phyloP scores from a whole-genome alignment of 192 early-diverging fungal genomes.

The Linnemannia hyalina region DNA sequence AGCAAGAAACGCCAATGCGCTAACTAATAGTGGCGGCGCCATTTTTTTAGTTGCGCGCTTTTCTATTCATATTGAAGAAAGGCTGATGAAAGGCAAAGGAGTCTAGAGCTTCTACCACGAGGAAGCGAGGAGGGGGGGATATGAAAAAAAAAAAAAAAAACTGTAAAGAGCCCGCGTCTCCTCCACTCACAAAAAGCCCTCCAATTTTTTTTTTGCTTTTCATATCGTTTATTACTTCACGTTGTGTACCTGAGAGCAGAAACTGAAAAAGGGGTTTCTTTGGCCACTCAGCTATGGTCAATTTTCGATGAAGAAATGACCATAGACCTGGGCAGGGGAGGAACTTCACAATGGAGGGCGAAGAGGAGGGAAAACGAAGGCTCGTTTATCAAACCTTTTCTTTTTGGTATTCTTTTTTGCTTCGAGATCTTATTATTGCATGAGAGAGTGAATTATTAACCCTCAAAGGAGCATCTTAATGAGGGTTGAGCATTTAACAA shows the following conservation, averaged over 20 bases:
- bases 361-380: no score
- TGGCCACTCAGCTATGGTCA: no score
- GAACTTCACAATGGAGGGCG: no score
- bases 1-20: no score
- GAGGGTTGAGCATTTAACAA: neutral
- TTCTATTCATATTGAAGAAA: no score
- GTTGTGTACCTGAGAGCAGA: neutral
- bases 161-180: neutral
- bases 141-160: neutral
- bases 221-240: neutral
- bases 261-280: no score
- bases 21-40: no score
- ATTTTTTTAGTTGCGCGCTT: no score
- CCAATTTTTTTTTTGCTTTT: neutral
- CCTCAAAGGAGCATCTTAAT: neutral
- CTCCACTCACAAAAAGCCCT: neutral
- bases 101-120: constrained; percentile 2
- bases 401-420: neutral
- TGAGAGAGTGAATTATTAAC: neutral
- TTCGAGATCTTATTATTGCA: constrained; percentile 1
- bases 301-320: no score
- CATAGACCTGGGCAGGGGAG: no score
- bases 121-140: neutral
- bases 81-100: neutral
- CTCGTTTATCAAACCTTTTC: neutral